Percentiles rank a stretch among this genome's conserved stretches.
Conservation (phyloP, 306 rosid genomes). For the Pachyrhizus erosus region DNA sequence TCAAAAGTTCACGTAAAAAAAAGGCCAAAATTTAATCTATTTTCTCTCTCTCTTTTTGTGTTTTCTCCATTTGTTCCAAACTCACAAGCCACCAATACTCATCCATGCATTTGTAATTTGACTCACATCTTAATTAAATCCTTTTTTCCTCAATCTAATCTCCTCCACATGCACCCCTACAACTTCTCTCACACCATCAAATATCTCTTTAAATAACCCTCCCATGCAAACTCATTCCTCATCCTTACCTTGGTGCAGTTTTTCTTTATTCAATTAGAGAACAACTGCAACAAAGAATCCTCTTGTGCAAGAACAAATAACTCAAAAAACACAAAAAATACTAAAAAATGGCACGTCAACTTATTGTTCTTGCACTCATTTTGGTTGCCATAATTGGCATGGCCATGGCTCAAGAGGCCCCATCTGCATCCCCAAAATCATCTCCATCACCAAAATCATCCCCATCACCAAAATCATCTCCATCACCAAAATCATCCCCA, state of each 20-base stretch:
- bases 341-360: slow-evolving; percentile 47
- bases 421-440: slow-evolving; percentile 48
- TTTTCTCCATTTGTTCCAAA: neutral
- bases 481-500: neutral
- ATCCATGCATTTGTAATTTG: neutral
- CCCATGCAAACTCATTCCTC: neutral
- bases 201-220: slow-evolving; percentile 11
- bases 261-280: slow-evolving; percentile 54
- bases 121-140: neutral
- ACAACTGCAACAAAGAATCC: slow-evolving; percentile 51
- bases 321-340: neutral
- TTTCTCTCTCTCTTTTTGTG: too few species aligned
- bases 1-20: neutral
- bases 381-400: slow-evolving; percentile 27
- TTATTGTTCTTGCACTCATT: slow-evolving; percentile 54
- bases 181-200: neutral
- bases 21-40: neutral
- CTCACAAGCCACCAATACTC: neutral
- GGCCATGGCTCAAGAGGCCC: slow-evolving; percentile 42
- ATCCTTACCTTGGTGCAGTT: slow-evolving; percentile 50
- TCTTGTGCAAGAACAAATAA: neutral
- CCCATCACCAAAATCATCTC: slow-evolving; percentile 18
- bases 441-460: slow-evolving; percentile 40
- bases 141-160: neutral
- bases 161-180: slow-evolving; percentile 20